These are phyloP conservation scores for Lactifluus hygrophoroides DNA, from an alignment of 768 basidiomycete genomes.

Conservation along the genomic window DNA sequence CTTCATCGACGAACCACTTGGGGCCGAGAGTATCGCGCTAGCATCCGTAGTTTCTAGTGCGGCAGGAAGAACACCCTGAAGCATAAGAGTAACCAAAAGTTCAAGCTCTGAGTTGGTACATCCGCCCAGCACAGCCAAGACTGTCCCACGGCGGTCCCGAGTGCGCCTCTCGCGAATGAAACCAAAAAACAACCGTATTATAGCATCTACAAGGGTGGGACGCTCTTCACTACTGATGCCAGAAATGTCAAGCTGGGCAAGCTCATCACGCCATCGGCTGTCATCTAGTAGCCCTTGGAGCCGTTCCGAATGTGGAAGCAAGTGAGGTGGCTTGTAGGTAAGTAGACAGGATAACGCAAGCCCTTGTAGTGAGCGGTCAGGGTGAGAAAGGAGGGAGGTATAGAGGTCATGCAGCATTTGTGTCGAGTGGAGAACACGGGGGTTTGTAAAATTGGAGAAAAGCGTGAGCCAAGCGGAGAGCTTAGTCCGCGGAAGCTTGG, in stretches of 20 bases:
- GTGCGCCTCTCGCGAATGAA: constrained; percentile 75
- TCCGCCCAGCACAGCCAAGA: constrained; percentile 59
- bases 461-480: constrained; percentile 73
- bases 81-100: constrained; percentile 80
- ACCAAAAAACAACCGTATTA: constrained; percentile 78
- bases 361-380: constrained; percentile 70
- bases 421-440: constrained; percentile 75
- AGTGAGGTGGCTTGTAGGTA: constrained; percentile 64
- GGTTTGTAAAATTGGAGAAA: constrained; percentile 86
- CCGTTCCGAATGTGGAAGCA: constrained; percentile 50
- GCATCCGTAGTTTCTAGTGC: constrained; percentile 18
- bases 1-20: constrained; percentile 37
- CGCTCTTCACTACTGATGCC: constrained; percentile 50
- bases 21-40: constrained; percentile 24
- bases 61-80: constrained; percentile 47
- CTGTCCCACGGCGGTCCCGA: constrained; percentile 61
- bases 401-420: constrained; percentile 60
- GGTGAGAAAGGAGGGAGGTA: constrained; percentile 69
- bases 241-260: constrained; percentile 60
- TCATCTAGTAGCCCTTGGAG: constrained; percentile 72
- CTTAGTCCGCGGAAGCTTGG: constrained; percentile 48
- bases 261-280: constrained; percentile 81
- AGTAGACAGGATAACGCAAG: constrained; percentile 71
- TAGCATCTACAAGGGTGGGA: constrained; percentile 53
- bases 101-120: constrained; percentile 68